A percentile compares a stretch with the other conserved stretches of the same genome.
phyloP scores from a whole-genome alignment of 2,329 filamentous ascomycete genomes.

The Tolypocladium sp. region DNA sequence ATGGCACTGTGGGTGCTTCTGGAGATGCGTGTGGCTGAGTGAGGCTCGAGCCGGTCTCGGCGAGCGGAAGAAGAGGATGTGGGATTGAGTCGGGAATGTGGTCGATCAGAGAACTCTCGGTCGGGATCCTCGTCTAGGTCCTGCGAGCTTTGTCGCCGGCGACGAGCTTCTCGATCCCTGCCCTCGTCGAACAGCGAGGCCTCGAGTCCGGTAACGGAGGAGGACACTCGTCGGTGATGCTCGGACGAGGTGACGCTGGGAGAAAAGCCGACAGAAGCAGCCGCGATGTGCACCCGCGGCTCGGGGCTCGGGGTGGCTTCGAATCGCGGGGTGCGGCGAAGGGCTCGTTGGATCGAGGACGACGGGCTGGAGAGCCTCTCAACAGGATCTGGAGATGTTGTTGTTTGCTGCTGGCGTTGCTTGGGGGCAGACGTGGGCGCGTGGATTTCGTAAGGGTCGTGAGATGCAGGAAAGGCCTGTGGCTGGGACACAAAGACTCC shows the following conservation, averaged over 20 bases:
- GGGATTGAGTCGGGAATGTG: constrained; percentile 12
- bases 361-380: constrained; percentile 33
- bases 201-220: constrained; percentile 30
- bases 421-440: constrained; percentile 32
- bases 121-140: constrained; percentile 37
- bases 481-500: constrained; percentile 35
- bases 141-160: constrained; percentile 32
- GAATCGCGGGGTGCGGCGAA: constrained; percentile 45
- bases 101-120: constrained; percentile 25
- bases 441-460: constrained; percentile 48
- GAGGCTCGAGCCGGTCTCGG: constrained; percentile 26
- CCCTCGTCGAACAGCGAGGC: constrained; percentile 18
- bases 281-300: constrained; percentile 35
- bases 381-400: constrained; percentile 23
- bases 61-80: constrained; percentile 19
- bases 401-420: constrained; percentile 15
- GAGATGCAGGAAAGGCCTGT: constrained; percentile 25
- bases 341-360: constrained; percentile 33
- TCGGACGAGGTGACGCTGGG: constrained; percentile 23
- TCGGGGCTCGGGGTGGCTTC: constrained; percentile 33
- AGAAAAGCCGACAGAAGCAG: constrained; percentile 38
- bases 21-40: constrained; percentile 58
- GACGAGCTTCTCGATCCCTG: neutral
- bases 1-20: constrained; percentile 82
- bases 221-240: constrained; percentile 6